Percentiles rank a stretch among this genome's conserved stretches.
Evolutionary conservation across 805 yeast species (phyloP).

Genomic region (Candida broadrunensis): DNA sequence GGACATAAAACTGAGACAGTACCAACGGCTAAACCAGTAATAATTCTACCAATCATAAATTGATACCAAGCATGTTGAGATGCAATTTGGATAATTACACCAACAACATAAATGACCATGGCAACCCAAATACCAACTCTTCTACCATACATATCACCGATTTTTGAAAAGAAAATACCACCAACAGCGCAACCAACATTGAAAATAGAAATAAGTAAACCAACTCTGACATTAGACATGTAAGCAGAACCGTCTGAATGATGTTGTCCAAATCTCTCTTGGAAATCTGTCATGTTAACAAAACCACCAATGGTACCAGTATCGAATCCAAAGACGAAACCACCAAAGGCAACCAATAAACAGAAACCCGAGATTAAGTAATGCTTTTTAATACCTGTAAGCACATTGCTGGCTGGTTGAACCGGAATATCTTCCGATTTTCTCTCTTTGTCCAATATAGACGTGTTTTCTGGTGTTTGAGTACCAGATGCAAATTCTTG

Average conservation of each 20-base stretch:
- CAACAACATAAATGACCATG: constrained; percentile 57
- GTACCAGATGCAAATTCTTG: constrained; percentile 25
- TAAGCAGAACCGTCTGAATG: constrained; percentile 37
- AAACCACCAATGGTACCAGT: constrained; percentile 77
- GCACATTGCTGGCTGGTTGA: constrained; percentile 20
- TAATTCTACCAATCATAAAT: constrained; percentile 57
- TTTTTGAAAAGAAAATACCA: constrained; percentile 55
- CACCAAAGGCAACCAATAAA: constrained; percentile 68
- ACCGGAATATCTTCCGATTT: constrained; percentile 6
- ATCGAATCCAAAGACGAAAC: constrained; percentile 76
- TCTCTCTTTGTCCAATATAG: constrained; percentile 21
- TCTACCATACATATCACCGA: constrained; percentile 62
- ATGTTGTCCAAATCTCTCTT: constrained; percentile 48
- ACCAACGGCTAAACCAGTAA: constrained; percentile 74
- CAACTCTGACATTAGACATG: constrained; percentile 47
- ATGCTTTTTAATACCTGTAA: constrained; percentile 25
- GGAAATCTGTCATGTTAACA: constrained; percentile 60
- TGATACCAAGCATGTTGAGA: constrained; percentile 59
- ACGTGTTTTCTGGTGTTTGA: constrained; percentile 30
- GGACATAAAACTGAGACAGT: constrained; percentile 68
- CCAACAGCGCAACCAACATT: constrained; percentile 75
- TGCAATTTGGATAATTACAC: constrained; percentile 59
- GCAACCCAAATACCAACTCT: constrained; percentile 52
- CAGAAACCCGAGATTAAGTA: constrained; percentile 39
- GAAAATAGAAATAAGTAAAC: constrained; percentile 55